Evolutionary conservation across 2,329 filamentous ascomycete genomes (phyloP), one percentile per base, ranked within the genome.

Genomic region (Botrytis fragariae): DNA sequence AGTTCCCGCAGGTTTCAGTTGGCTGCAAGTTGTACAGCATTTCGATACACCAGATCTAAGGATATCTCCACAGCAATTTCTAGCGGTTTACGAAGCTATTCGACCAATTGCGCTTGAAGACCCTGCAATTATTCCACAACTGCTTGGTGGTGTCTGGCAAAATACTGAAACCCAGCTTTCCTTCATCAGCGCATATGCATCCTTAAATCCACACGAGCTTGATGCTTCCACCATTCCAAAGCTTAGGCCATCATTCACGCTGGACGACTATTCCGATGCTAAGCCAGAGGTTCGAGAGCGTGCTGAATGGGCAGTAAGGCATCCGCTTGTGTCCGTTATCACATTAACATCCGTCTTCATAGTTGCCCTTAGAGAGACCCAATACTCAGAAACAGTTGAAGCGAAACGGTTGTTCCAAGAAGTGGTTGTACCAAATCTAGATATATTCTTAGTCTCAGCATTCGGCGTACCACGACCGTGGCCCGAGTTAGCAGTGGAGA

Each of bases 91-190:
- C 83, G 88, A 92, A 72, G 92, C 93, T 7, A 84, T 99, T 42
- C 84, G 94, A 25, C 90, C 91, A 1, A 85, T 96, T 72, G 93
- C 94, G 71, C 85, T 87, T n/a, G 83, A 85, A 16, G 84, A 87
- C 25, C 85, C 85, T 39, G 90, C 98, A 78, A 93, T 98, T 80
- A 92, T 99, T 62, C 94, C 98, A 81, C 88, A 87, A 57, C 85
- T 99, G 35, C 98, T 96, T 95, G 95, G 95, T 74, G 95, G 95
- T 12, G 79, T 89, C 75, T 99, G 97, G 95, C 90, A 91, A 75
- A 89, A 97, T 77, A 89, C 92, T 22, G 91, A 97, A 75, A 93
- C 96, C 0, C 95, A 98, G 77, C 85, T 99, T 51, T 97, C 95
- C n/a, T 98, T 98, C 81, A 89, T 98, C 71, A 92, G 92, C 76